Conservation (phyloP, 2,329 filamentous ascomycete species). For the Sporothrix euskadiensis region DNA sequence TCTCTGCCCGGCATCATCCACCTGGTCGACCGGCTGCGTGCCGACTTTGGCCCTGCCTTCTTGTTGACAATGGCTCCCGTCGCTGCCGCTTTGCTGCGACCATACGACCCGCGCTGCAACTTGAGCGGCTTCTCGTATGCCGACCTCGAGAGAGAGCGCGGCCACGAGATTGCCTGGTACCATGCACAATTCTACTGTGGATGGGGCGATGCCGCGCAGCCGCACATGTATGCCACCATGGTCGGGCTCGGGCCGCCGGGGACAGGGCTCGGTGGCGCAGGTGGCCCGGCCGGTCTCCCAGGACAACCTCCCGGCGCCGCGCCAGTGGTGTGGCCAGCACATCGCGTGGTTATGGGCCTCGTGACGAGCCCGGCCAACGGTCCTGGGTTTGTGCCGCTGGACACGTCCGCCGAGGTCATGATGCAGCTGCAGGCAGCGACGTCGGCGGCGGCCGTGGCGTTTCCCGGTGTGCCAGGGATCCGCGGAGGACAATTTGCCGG, state of each 20-base stretch:
- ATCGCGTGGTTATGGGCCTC: constrained; percentile 71
- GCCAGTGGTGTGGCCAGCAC: constrained; percentile 65
- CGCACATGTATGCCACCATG: constrained; percentile 50
- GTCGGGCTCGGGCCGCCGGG: constrained; percentile 62
- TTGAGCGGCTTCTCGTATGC: constrained; percentile 76
- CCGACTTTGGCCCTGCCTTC: constrained; percentile 66
- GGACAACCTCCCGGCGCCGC: constrained; percentile 42
- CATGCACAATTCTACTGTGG: constrained; percentile 85
- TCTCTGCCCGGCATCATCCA: constrained; percentile 62
- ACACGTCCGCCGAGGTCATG: constrained; percentile 58
- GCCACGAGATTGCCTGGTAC: constrained; percentile 71
- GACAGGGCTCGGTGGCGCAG: constrained; percentile 70
- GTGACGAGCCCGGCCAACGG: constrained; percentile 74
- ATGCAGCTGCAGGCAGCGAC: constrained; percentile 45
- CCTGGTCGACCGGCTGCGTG: constrained; percentile 63
- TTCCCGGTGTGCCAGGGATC: not conserved
- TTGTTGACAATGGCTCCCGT: constrained; percentile 78
- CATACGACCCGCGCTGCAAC: constrained; percentile 58
- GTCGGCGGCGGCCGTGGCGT: not conserved
- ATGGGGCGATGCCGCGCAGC: constrained; percentile 67
- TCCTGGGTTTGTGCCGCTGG: constrained; percentile 62
- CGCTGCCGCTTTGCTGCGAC: constrained; percentile 66
- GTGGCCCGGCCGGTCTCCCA: constrained; percentile 43
- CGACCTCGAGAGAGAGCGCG: constrained; percentile 64
- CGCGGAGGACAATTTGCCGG: constrained; percentile 60